Base-by-base conservation (phyloP, 257 asterid species). In the Rehmannia glutinosa region DNA sequence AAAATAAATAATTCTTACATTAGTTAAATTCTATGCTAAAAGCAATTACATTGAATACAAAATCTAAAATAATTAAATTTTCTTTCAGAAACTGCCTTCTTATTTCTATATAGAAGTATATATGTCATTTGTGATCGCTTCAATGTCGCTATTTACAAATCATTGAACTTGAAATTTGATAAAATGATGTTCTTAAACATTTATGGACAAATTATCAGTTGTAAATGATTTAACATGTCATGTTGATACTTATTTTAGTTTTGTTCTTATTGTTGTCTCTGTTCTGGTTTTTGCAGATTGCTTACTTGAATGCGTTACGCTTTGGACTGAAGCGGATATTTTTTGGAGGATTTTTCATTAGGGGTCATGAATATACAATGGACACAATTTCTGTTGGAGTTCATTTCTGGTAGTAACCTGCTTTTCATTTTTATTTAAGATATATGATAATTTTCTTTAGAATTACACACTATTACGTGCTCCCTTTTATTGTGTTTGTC, bases 381-480 rank as follows among this genome's bases (percentile, higher is more conserved):
- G 99, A 94, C 83, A 94, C 99, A 15, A 84, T 91, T 20, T 91
- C 99, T 2, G 97, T 85, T 17, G 99, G 89, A 56, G 99, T 93
- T 66, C 25, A 93, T 73, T 93, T 80, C 91, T 93, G 99, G 99
- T 93, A 85, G 39, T 35, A 15, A 52, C 69, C 67, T 60, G 12
- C 50, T 42, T 11, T 6, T 38, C 10, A 1, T 38, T 38, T 13
- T 38, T 38, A 2, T 38, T 38, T 38, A 6, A 1, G 43, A 38
- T 5, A 2, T 28, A 5, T 28, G 33, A 28, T 28, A 28, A 28
- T 46, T 39, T 5, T 16, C 11, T 24, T 19, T 13, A 35, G 1
- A 20, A 12, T 1, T 28, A n/a, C 64, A 35, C 3, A 2, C 1
- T 3, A 20, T 17, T n/a, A 12, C 13, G n/a, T n/a, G n/a, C n/a